These are phyloP conservation scores for Saposhnikovia divaricata DNA, from an alignment of 129 eudicot genomes.

Conservation along the genomic window DNA sequence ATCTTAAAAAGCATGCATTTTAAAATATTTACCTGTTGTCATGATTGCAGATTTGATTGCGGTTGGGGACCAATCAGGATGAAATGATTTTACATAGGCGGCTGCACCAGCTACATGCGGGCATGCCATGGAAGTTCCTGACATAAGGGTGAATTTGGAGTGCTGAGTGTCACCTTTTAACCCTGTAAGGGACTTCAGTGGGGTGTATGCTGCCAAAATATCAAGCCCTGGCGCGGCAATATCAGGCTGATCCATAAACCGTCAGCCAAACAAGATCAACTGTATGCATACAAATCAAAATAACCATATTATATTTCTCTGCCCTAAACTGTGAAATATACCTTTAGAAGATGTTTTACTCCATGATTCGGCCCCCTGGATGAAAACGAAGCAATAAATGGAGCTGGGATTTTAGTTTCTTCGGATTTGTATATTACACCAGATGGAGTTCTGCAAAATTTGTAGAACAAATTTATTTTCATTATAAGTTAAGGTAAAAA, in stretches of 20 bases:
- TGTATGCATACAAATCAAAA: neutral
- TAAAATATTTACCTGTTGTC: constrained; percentile 60
- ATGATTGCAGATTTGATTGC: constrained; percentile 86
- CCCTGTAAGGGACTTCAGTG: constrained; percentile 71
- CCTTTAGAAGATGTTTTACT: constrained; percentile 70
- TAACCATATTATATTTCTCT: neutral
- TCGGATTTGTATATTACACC: constrained; percentile 66
- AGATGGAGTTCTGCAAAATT: constrained; percentile 54
- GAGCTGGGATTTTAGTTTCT: constrained; percentile 62
- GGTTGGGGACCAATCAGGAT: constrained; percentile 87
- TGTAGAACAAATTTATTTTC: neutral
- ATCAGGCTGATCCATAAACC: constrained; percentile 59
- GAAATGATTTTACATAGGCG: constrained; percentile 89
- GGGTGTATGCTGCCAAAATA: constrained; percentile 85
- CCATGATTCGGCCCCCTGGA: constrained; percentile 93
- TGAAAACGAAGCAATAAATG: constrained; percentile 77
- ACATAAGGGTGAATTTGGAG: constrained; percentile 80
- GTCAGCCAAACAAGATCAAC: neutral
- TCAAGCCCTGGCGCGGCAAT: constrained; percentile 93
- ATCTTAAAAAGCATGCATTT: neutral
- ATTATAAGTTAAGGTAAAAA: neutral
- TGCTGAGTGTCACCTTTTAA: constrained; percentile 62
- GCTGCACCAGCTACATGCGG: constrained; percentile 84
- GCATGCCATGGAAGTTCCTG: constrained; percentile 97
- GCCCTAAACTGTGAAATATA: constrained; percentile 13